Evolutionary conservation across 1,139 yeast genomes (phyloP), one percentile per base, ranked within the genome.

Genomic region (Saccharomyces pastorianus): DNA sequence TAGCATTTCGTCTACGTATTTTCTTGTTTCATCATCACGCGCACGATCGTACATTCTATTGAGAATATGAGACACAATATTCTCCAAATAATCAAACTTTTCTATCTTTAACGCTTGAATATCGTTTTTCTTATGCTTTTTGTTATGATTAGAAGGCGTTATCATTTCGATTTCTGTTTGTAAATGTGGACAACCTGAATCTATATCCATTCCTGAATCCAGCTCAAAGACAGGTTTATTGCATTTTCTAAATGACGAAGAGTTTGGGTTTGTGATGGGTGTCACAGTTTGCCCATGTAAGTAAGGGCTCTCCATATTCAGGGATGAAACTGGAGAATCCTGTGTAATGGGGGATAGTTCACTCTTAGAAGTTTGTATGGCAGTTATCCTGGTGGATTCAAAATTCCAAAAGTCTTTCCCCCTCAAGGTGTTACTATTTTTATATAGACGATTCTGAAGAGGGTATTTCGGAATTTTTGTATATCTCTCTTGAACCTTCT

Each of bases 21-120:
- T 56, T 56, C 72, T 76, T 0, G 87, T 80, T n/a, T 69, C 73
- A 11, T 66, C 68, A 25, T 75, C 72, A 49, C 73, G 73, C 2
- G 85, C 85, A 51, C 88, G 71, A 31, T 65, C 69, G 49, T 74
- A 70, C 47, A 82, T 82, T 58, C 78, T 72, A 55, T 67, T 70
- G 44, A 78, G 70, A 53, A 78, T 73, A 59, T 68, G 69, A 20
- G 71, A 60, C 6, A 77, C 61, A 1, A 76, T 69, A 52, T 73
- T 72, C 47, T 72, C 70, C 47, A 71, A 62, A 53, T 69, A 72
- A 56, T 73, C 71, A 42, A 73, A 59, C 6, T 62, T 64, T 38
- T 61, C 63, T 14, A 53, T 53, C 31, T 48, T 56, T 23, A 26
- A 34, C 27, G 46, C 46, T 20, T 25, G 29, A 20, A 25, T 23